phyloP scores from a whole-genome alignment of 2,329 filamentous ascomycete species.

The Emergomyces orientalis region DNA sequence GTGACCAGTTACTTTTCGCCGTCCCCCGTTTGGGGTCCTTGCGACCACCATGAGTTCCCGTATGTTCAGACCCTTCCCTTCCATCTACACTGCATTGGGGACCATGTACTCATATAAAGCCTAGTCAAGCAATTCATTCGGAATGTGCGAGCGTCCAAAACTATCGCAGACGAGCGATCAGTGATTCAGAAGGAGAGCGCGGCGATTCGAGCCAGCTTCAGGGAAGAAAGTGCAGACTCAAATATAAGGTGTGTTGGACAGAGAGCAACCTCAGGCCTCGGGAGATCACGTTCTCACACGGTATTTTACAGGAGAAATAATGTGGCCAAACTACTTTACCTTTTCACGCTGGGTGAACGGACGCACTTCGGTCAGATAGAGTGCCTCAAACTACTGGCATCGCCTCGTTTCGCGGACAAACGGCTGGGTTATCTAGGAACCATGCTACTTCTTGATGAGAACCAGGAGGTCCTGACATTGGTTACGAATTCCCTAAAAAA shows the following conservation, averaged over 20 bases:
- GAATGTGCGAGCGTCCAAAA: slow-evolving; percentile 96
- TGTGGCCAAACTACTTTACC: slow-evolving; percentile 94
- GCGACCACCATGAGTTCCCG: slow-evolving; percentile 50
- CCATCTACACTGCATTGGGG: slow-evolving; percentile 13
- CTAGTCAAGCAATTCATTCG: slow-evolving; percentile 99
- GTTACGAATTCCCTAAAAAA: slow-evolving; percentile 98
- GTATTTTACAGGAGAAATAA: slow-evolving; percentile 70
- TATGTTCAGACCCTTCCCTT: slow-evolving; percentile 33
- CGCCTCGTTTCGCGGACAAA: slow-evolving; percentile 95
- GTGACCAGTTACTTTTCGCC: slow-evolving; percentile 10
- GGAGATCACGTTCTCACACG: neutral
- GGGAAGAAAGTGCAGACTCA: slow-evolving; percentile 90
- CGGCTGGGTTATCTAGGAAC: slow-evolving; percentile 90
- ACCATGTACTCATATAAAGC: slow-evolving; percentile 21
- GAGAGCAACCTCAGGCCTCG: neutral
- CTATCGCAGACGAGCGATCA: slow-evolving; percentile 94
- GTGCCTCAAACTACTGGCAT: slow-evolving; percentile 93
- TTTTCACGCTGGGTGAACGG: slow-evolving; percentile 93
- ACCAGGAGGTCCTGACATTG: slow-evolving; percentile 92
- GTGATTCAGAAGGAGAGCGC: slow-evolving; percentile 99
- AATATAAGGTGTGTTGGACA: slow-evolving; percentile 62
- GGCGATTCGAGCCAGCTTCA: slow-evolving; percentile 91
- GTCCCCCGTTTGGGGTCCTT: slow-evolving; percentile 39
- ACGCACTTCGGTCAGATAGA: slow-evolving; percentile 99
- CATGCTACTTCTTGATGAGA: slow-evolving; percentile 92